A percentile compares a stretch with the other conserved stretches of the same genome.
Evolutionary conservation across 1,284 basidiomycete genomes (phyloP).

Genomic region (Fomitopsis betulina): DNA sequence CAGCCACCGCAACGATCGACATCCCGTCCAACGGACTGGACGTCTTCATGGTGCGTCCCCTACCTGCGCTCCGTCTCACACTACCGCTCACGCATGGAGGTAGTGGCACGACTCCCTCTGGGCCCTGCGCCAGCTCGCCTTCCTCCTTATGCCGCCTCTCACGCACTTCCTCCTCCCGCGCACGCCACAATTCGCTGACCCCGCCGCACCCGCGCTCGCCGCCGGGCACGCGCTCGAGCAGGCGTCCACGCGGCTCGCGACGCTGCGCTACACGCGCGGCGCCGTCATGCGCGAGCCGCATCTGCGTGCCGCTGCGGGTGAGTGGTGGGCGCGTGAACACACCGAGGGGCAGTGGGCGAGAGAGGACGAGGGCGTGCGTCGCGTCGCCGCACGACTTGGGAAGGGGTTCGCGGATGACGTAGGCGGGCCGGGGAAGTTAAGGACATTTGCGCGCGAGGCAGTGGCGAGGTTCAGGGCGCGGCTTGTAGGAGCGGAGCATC

Average conservation of each 20-base stretch:
- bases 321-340: slow-evolving; percentile 56
- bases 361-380: slow-evolving; percentile 42
- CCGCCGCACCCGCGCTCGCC: slow-evolving; percentile 32
- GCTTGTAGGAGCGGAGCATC: neutral
- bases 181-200: slow-evolving; percentile 17
- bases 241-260: slow-evolving; percentile 34
- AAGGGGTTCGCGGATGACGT: slow-evolving; percentile 35
- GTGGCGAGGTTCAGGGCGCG: slow-evolving; percentile 2
- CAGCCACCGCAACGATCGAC: slow-evolving; percentile 40
- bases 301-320: slow-evolving; percentile 38
- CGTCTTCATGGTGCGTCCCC: slow-evolving; percentile 50
- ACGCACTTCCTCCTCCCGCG: slow-evolving; percentile 39
- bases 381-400: slow-evolving; percentile 45
- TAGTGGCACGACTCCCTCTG: slow-evolving; percentile 67
- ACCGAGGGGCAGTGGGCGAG: slow-evolving; percentile 45
- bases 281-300: slow-evolving; percentile 50
- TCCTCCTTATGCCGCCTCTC: slow-evolving; percentile 52
- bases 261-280: slow-evolving; percentile 50
- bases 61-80: neutral
- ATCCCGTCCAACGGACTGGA: slow-evolving; percentile 35
- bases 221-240: slow-evolving; percentile 27
- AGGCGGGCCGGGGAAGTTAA: slow-evolving; percentile 12
- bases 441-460: slow-evolving; percentile 12
- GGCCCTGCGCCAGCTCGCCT: slow-evolving; percentile 48
- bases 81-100: neutral